These are phyloP conservation scores for Macrotyloma uniflorum DNA, from an alignment of 306 rosid species.

Conservation along the genomic window DNA sequence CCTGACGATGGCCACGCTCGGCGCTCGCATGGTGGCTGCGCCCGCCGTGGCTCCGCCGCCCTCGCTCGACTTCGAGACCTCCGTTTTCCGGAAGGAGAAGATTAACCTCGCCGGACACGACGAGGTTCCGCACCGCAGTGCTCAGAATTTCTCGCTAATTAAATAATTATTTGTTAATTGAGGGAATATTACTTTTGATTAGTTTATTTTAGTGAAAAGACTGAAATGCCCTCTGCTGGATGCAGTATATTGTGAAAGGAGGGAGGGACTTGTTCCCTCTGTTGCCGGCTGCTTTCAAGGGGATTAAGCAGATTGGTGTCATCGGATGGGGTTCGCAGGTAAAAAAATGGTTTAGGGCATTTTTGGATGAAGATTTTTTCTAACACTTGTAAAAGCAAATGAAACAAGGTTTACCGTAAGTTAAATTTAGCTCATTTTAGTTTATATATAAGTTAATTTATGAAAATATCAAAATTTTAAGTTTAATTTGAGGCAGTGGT, in stretches of 20 bases:
- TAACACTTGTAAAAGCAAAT: too few relatives aligned
- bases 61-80: constrained; percentile 74
- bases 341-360: neutral
- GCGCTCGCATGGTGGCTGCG: constrained; percentile 76
- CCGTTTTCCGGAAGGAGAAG: constrained; percentile 86
- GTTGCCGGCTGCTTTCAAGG: constrained; percentile 89
- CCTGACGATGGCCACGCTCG: constrained; percentile 49
- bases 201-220: neutral
- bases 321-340: constrained; percentile 99
- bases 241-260: constrained; percentile 86
- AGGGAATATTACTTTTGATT: neutral
- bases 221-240: constrained; percentile 27
- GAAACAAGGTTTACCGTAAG: too few relatives aligned
- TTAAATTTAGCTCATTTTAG: too few relatives aligned
- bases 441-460: too few relatives aligned
- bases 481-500: too few relatives aligned
- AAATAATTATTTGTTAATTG: too few relatives aligned
- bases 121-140: constrained; percentile 52
- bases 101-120: constrained; percentile 85
- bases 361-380: too few relatives aligned
- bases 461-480: too few relatives aligned
- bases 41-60: constrained; percentile 47
- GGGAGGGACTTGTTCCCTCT: constrained; percentile 90
- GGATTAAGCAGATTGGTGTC: constrained; percentile 95
- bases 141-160: neutral